Base-by-base conservation (phyloP, 768 basidiomycete genomes). In the Naganishia vishniacii region DNA sequence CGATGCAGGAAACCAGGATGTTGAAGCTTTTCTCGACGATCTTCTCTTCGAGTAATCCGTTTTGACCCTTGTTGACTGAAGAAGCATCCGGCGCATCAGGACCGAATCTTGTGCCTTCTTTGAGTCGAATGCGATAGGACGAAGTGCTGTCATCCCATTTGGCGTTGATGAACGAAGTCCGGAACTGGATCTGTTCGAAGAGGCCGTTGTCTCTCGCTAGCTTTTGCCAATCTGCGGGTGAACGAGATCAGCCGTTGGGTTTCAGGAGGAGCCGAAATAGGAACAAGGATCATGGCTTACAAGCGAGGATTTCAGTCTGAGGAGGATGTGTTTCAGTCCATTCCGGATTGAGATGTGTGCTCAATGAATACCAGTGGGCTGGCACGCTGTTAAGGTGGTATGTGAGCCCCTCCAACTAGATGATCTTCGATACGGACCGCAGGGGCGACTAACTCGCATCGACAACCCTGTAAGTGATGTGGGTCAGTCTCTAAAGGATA, bases 361-460 rank as follows among this genome's bases (percentile, higher is more conserved):
- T 67, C 49, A 67, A 49, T 15, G 64, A 67, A 46, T 70, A 70
- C 47, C 48, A 60, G 20, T 69, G 49, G 25, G 62, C 65, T 15
- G 51, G 59, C 40, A 70, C 62, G 48, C 68, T 69, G n/a, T 53
- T 13, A 40, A 42, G 29, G 15, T 3, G 3, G 2, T 18, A 3
- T 15, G 20, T 32, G 47, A n/a, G n/a, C n/a, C n/a, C n/a, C n/a
- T n/a, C n/a, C 23, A n/a, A 20, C 59, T 61, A 3, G 41, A 2
- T 11, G 1, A 48, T 45, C 25, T 2, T 15, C 12, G 3, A n/a
- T 7, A 20, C 15, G n/a, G 15, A 64, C 12, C 29, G 9, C 13
- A 28, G 37, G 34, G n/a, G 42, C 13, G 18, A 64, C 69, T 51
- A 62, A 68, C 69, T 70, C 69, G 65, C 67, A 70, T 48, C 69